Evolutionary conservation across 176 grass and related monocot species (phyloP).

Genomic region (Urochloa ruziziensis): DNA sequence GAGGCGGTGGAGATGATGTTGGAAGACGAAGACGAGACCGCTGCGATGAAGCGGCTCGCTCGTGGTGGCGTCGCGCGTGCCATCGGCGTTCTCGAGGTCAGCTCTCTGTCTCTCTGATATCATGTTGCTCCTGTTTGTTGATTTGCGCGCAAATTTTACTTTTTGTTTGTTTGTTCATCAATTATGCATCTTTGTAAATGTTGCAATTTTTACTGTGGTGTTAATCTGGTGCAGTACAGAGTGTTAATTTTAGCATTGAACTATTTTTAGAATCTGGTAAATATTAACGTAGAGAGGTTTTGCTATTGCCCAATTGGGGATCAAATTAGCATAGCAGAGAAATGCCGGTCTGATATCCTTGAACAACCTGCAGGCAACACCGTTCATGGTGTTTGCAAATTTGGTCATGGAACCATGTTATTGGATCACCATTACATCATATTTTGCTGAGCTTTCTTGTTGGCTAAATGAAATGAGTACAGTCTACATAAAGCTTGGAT

Average conservation of each 20-base stretch:
- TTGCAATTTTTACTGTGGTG: neutral
- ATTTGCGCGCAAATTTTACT: neutral
- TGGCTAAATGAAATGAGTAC: neutral
- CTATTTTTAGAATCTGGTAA: neutral
- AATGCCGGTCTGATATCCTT: neutral
- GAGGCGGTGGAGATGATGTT: constrained; percentile 81
- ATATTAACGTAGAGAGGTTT: neutral
- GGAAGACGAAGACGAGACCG: constrained; percentile 31
- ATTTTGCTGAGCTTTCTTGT: neutral
- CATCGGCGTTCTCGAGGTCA: constrained; percentile 79
- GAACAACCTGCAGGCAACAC: neutral
- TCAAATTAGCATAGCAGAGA: neutral
- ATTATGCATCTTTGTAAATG: neutral
- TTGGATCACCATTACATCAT: neutral
- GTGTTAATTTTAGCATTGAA: neutral
- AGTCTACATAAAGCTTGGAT: neutral
- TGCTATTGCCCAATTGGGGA: neutral
- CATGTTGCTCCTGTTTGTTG: neutral
- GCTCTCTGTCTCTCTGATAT: constrained; percentile 2
- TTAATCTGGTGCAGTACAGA: neutral
- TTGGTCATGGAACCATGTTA: neutral
- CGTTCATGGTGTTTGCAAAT: neutral
- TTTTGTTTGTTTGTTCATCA: neutral
- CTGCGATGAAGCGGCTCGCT: constrained; percentile 48
- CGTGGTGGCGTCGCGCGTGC: constrained; percentile 53